Evolutionary conservation across 2,329 filamentous ascomycete genomes (phyloP).

Genomic region (Trichoderma atrobrunneum): DNA sequence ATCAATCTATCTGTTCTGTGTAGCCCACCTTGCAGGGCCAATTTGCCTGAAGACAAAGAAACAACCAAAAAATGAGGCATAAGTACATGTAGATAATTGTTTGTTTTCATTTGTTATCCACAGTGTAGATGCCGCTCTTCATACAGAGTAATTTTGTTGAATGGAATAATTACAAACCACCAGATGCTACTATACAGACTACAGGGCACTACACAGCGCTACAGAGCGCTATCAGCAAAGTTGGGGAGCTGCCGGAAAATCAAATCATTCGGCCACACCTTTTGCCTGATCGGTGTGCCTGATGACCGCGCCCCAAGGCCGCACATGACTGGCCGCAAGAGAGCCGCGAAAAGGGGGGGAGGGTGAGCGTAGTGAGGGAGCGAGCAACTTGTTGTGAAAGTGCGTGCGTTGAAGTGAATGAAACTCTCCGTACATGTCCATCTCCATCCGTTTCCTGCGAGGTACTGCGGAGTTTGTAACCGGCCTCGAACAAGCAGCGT

Average conservation of each 20-base stretch:
- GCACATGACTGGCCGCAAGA: conserved; percentile 18
- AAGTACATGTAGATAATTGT: neutral
- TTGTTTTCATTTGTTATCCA: neutral
- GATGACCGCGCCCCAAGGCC: conserved; percentile 17
- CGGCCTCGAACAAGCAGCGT: neutral
- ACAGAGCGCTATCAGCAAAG: neutral
- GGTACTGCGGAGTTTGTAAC: neutral
- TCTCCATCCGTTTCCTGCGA: neutral
- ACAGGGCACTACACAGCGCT: neutral
- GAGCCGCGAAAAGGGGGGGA: neutral
- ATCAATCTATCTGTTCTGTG: neutral
- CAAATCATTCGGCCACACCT: conserved; percentile 10
- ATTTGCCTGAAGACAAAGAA: neutral
- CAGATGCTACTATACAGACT: neutral
- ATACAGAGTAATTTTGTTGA: neutral
- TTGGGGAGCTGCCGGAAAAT: conserved; percentile 8
- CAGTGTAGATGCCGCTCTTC: neutral
- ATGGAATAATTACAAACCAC: neutral
- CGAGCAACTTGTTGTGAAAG: neutral
- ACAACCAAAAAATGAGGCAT: neutral
- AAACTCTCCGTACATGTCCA: conserved; percentile 1
- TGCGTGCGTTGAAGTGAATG: neutral
- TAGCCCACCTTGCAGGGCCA: conserved; percentile 2
- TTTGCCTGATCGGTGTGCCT: conserved; percentile 18
- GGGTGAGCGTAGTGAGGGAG: conserved; percentile 5